Conservation (phyloP, 2,329 filamentous ascomycete genomes). For the Penicillium verrucosum region DNA sequence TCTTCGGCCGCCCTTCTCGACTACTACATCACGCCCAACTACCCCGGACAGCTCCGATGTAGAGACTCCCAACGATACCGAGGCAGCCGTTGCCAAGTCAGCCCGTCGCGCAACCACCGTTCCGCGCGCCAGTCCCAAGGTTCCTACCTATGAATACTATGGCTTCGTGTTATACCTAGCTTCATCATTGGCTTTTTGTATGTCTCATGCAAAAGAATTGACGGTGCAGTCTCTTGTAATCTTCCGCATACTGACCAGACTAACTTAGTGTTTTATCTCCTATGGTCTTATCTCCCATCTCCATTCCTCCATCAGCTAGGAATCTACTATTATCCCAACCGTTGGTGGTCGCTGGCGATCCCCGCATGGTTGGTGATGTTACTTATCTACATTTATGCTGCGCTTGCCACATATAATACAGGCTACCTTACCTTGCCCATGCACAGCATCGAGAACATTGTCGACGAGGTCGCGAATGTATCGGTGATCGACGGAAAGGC, state of each 20-base stretch:
- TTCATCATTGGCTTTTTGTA: slow-evolving; percentile 74
- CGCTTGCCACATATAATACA: slow-evolving; percentile 85
- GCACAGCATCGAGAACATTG: slow-evolving; percentile 77
- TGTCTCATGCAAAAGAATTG: slow-evolving; percentile 38
- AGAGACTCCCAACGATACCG: slow-evolving; percentile 63
- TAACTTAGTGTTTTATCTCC: slow-evolving; percentile 55
- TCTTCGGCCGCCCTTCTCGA: slow-evolving; percentile 66
- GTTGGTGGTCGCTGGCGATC: slow-evolving; percentile 95
- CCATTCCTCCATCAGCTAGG: slow-evolving; percentile 89
- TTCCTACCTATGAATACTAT: slow-evolving; percentile 99
- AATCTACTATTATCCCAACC: slow-evolving; percentile 93
- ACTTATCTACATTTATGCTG: slow-evolving; percentile 89
- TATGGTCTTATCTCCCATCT: slow-evolving; percentile 88
- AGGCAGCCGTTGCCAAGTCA: slow-evolving; percentile 59
- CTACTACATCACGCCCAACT: slow-evolving; percentile 76
- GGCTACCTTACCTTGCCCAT: slow-evolving; percentile 81
- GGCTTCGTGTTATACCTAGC: slow-evolving; percentile 96
- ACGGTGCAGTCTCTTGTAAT: background rate
- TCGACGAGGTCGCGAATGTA: slow-evolving; percentile 84
- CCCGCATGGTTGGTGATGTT: slow-evolving; percentile 86
- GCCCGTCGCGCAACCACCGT: slow-evolving; percentile 62
- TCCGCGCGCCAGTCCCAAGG: slow-evolving; percentile 81
- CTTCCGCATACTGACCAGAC: slow-evolving; percentile 1
- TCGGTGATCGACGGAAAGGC: slow-evolving; percentile 76
- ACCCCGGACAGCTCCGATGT: slow-evolving; percentile 90